phyloP scores from a whole-genome alignment of 1,139 yeast genomes.

The Candida gigantensis region DNA sequence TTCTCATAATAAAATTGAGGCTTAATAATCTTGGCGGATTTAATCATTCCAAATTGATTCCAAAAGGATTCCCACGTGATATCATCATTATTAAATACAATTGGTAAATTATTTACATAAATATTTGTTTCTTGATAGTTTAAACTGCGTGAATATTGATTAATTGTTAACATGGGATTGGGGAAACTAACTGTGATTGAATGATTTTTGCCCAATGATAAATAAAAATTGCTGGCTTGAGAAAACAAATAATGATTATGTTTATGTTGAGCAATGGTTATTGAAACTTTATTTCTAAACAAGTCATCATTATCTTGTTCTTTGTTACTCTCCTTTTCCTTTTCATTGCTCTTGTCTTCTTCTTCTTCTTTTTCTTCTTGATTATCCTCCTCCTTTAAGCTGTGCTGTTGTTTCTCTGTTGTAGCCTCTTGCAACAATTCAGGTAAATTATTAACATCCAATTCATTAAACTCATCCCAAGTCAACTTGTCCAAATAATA shows the following conservation, averaged over 20 bases:
- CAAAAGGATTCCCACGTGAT: conserved; percentile 41
- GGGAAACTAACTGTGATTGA: conserved; percentile 15
- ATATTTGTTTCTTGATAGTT: conserved; percentile 61
- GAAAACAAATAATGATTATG: conserved; percentile 35
- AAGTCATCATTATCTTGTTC: conserved; percentile 1
- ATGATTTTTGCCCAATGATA: conserved; percentile 10
- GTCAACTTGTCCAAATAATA: conserved; percentile 32
- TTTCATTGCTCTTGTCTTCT: not conserved
- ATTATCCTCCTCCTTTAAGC: no score
- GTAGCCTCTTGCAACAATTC: conserved; percentile 5
- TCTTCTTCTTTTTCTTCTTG: conserved; percentile 1
- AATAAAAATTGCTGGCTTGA: conserved; percentile 13
- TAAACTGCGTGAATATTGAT: conserved; percentile 21
- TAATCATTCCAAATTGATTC: conserved; percentile 44
- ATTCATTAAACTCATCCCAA: conserved; percentile 27
- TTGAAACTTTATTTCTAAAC: conserved; percentile 21
- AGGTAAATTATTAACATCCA: conserved; percentile 15
- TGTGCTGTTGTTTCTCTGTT: no score
- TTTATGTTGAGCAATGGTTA: conserved; percentile 43
- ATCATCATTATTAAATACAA: conserved; percentile 42
- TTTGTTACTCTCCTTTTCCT: conserved; percentile 4
- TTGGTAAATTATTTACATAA: conserved; percentile 55
- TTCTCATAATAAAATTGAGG: conserved; percentile 37
- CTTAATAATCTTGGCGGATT: conserved; percentile 47
- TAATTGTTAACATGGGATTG: conserved; percentile 15